Base-by-base conservation (phyloP, 75 land plant genomes). In the Picea glauca region DNA sequence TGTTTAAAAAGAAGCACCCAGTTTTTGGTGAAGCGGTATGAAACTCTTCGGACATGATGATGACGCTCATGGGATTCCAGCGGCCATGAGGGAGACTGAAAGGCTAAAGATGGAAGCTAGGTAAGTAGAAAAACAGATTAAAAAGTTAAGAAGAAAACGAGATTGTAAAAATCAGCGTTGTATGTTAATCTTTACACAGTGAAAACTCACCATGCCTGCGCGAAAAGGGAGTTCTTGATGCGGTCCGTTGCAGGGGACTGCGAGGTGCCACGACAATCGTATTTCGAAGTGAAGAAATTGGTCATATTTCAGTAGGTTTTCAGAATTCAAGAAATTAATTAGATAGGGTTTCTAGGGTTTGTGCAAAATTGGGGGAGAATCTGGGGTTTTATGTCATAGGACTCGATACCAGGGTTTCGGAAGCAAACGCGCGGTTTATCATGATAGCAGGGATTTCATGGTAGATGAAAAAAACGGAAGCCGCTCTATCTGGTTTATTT, bases 401-500 rank as follows among this genome's bases (percentile, higher is more conserved):
- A 70, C 23, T 20, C 20, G 20, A 40, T 17, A 40, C 9, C 23
- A 40, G 74, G 40, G 9, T 33, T 17, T 35, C 17, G 18, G n/a
- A 70, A 70, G 11, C n/a, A 20, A 46, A 40, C 43, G 21, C 0
- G 26, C n/a, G 15, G 9, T 70, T 70, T 26, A n/a, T 12, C 54
- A 70, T 70, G 56, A 43, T 23, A 70, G 74, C 23, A 70, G n/a
- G 2, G 54, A 1, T 9, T 50, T 70, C 13, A 70, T 70, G 74
- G 74, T 70, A 70, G 74, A 70, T 70, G 74, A 46, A 23, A 70
- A n/a, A n/a, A 20, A 46, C 21, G 3, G 74, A 70, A 43, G 21
- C 74, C 74, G n/a, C 50, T 40, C 43, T 70, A 26, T n/a, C 43
- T 40, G 23, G 56, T 21, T 17, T 94, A 43, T 79, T 92, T 62